Conservation (phyloP, 352 stramenopile species). For the Pelagophyceae sp. region DNA sequence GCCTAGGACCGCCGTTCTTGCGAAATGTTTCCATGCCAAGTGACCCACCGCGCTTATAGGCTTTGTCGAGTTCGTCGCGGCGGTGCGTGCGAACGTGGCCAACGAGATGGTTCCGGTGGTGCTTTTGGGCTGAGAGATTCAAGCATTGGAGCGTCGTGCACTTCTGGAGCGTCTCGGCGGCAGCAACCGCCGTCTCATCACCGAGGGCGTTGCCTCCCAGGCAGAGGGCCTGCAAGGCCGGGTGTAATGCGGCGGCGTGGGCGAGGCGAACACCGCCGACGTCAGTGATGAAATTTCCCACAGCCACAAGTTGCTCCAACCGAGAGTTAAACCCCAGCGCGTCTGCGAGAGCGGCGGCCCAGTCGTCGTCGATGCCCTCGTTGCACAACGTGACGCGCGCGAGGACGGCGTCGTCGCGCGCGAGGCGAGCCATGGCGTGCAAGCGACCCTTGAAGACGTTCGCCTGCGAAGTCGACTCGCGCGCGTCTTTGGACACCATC, state of each 20-base stretch:
- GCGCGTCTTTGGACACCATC: not conserved
- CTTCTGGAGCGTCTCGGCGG: not conserved
- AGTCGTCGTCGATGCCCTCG: slow-evolving; percentile 13
- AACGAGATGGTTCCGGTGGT: too few species aligned
- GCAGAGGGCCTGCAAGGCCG: not conserved
- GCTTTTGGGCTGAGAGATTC: too few species aligned
- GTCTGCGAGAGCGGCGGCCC: not conserved
- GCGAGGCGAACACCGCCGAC: not conserved
- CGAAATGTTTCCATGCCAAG: too few species aligned
- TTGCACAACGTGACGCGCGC: not conserved
- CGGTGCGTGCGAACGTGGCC: too few species aligned
- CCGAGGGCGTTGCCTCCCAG: not conserved
- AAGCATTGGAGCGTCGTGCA: not conserved
- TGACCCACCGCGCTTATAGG: too few species aligned
- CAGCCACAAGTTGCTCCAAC: not conserved
- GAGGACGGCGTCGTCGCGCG: not conserved
- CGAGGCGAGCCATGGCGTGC: not conserved
- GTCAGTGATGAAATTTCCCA: slow-evolving; percentile 8
- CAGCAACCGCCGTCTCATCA: not conserved
- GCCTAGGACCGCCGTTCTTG: too few species aligned
- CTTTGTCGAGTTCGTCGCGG: too few species aligned
- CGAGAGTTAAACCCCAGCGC: not conserved
- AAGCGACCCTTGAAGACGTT: not conserved
- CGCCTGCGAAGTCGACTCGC: not conserved
- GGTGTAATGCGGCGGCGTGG: not conserved